Evolutionary conservation across 768 basidiomycete species (phyloP).

Genomic region (Amanita fuliginea): DNA sequence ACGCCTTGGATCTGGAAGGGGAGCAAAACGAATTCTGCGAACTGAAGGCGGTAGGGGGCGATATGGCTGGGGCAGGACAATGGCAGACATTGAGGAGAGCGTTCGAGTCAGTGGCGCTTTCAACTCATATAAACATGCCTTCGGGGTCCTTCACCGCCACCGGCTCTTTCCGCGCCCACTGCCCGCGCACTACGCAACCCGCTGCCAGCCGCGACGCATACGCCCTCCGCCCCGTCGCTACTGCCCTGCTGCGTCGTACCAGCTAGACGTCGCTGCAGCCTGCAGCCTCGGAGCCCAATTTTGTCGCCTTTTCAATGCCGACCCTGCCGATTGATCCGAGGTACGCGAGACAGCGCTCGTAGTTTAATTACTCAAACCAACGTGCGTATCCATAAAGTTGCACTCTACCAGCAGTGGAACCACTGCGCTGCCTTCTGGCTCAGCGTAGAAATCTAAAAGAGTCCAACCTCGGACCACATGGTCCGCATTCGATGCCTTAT

Average conservation of each 20-base stretch:
- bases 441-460: constrained; percentile 61
- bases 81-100: background rate
- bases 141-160: background rate
- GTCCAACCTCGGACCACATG: constrained; percentile 63
- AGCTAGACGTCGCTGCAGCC: no score
- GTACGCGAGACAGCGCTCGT: no score
- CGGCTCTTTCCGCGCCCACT: background rate
- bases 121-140: background rate
- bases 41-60: constrained; percentile 2
- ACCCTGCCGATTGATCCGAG: no score
- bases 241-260: no score
- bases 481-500: constrained; percentile 10
- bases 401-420: constrained; percentile 67
- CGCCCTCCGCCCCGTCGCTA: no score
- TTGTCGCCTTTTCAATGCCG: no score
- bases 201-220: background rate
- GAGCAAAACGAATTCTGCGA: constrained; percentile 66
- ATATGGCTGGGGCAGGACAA: background rate
- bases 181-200: background rate
- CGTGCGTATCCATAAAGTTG: constrained; percentile 41
- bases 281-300: no score
- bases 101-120: no score
- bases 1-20: constrained; percentile 67
- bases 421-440: constrained; percentile 41
- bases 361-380: no score